Base-by-base conservation (phyloP, 139 green algal genomes). In the Chlamydomonas asymmetrica region DNA sequence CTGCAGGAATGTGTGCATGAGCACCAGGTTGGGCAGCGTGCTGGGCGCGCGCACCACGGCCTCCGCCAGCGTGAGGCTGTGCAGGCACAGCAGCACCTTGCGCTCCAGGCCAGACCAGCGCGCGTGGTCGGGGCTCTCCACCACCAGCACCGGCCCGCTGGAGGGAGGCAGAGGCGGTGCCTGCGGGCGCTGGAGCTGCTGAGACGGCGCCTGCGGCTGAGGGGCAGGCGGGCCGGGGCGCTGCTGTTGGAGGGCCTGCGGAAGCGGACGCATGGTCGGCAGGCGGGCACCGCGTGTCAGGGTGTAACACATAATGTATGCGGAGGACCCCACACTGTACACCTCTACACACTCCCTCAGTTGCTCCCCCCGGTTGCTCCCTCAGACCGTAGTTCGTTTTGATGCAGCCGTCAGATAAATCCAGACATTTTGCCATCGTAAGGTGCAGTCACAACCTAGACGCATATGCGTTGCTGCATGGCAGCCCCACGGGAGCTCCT, bases 1-100 rank as follows among this genome's bases (percentile, higher is more conserved):
- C 64, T 71, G 63, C 22, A 82, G 61, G 29, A 82, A 60, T 31
- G 61, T 45, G 38, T 82, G 75, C 67, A 73, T 77, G 5, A 82
- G 35, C 29, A 82, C 71, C 37, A 82, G 48, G 50, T 76, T 63
- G 38, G n/a, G 32, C 32, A 72, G 38, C 40, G 37, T 27, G 40
- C 64, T 6, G 5, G 10, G 10, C 39, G 48, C 43, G 75, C 35
- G 60, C 73, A 31, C 22, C 20, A 70, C 43, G 56, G 41, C 34
- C 7, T 8, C 40, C 23, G n/a, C 37, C 1, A 69, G 43, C 41
- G 63, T 63, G 25, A 69, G 25, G n/a, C 49, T 52, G 57, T 71
- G 66, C 57, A 75, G 34, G 66, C 43, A 74, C 31, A 75, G 60
- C 23, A 77, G 25, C 37, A 77, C 25, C 22, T 59, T 57, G 59